Evolutionary conservation across 768 basidiomycete species (phyloP).

Genomic region (Collybia nuda): DNA sequence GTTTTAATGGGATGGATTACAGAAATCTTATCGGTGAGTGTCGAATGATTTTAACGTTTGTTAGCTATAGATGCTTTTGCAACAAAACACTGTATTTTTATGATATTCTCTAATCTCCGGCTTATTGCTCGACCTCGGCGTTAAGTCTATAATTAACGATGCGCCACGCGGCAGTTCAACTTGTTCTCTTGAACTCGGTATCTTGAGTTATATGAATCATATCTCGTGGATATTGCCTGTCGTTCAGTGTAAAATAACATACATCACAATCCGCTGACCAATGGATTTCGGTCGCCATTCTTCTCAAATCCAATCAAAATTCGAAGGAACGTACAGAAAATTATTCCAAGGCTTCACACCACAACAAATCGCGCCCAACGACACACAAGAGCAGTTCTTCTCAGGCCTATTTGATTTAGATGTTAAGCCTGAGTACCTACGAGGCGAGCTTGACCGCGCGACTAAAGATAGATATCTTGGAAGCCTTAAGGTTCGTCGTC

Average conservation of each 20-base stretch:
- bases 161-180: conserved; percentile 27
- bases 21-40: conserved; percentile 30
- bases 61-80: conserved; percentile 25
- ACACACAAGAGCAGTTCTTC: conserved; percentile 49
- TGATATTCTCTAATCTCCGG: conserved; percentile 2
- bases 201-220: too few relatives aligned
- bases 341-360: conserved; percentile 51
- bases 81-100: not conserved
- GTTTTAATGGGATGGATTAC: conserved; percentile 55
- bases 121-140: too few relatives aligned
- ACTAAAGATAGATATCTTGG: conserved; percentile 52
- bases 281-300: conserved; percentile 16
- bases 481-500: conserved; percentile 47
- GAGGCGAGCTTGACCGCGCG: conserved; percentile 34
- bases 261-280: not conserved
- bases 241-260: too few relatives aligned
- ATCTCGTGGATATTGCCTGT: too few relatives aligned
- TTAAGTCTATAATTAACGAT: too few relatives aligned
- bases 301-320: conserved; percentile 40
- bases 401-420: conserved; percentile 50
- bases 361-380: conserved; percentile 41
- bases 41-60: conserved; percentile 25
- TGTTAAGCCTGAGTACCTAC: conserved; percentile 47
- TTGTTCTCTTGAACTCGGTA: too few relatives aligned
- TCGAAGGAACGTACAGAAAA: conserved; percentile 44